phyloP scores from a whole-genome alignment of 176 grass and related monocot species.

The Otatea glauca region DNA sequence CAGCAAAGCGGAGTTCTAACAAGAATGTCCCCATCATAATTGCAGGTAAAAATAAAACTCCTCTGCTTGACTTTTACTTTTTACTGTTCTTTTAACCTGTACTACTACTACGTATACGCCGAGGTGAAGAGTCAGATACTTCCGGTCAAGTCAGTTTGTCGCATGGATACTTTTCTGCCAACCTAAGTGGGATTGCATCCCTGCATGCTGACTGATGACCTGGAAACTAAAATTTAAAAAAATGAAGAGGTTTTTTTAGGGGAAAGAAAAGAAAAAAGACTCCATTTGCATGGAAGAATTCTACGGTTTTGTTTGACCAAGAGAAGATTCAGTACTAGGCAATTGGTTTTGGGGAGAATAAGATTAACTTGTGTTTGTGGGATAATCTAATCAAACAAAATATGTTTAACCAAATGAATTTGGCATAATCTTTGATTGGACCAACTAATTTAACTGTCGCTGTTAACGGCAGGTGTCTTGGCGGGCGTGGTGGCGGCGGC shows the following conservation, averaged over 20 bases:
- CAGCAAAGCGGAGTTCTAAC: not conserved
- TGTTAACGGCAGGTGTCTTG: constrained; percentile 45
- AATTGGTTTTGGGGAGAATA: not conserved
- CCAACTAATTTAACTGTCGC: not conserved
- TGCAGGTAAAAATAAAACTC: constrained; percentile 53
- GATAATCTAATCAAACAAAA: not conserved
- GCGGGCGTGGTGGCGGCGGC: not conserved
- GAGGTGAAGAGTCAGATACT: not conserved
- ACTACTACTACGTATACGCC: not conserved
- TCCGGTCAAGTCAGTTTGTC: constrained; percentile 1
- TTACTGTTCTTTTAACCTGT: not conserved
- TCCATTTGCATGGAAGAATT: not conserved
- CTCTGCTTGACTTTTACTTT: not conserved
- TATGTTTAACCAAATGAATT: not conserved
- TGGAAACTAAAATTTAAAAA: not conserved
- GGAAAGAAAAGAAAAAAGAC: not conserved
- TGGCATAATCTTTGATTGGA: not conserved
- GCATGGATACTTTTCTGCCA: not conserved
- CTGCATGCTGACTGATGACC: constrained; percentile 28
- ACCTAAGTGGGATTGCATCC: constrained; percentile 6
- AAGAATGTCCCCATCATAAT: constrained; percentile 27
- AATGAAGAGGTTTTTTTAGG: not conserved
- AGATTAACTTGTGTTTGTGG: not conserved
- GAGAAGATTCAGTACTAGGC: not conserved
- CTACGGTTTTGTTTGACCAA: not conserved